A percentile compares a stretch with the other conserved stretches of the same genome.
phyloP scores from a whole-genome alignment of 768 basidiomycete genomes.

The Boletus rubescentipes region DNA sequence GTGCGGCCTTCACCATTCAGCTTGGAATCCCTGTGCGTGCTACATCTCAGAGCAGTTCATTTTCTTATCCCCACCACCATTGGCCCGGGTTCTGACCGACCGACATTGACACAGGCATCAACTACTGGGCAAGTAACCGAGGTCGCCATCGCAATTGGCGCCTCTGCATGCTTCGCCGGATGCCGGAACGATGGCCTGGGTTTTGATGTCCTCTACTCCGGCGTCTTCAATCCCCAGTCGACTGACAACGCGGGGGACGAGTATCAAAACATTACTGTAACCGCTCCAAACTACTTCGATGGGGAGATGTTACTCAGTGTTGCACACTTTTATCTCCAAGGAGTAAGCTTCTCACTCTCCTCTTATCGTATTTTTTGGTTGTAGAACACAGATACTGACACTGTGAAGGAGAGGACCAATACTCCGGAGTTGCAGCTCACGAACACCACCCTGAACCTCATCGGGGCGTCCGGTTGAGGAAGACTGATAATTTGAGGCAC shows the following conservation, averaged over 20 bases:
- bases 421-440: not conserved
- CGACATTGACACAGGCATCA: not conserved
- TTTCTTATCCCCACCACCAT: not conserved
- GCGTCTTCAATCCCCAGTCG: not conserved
- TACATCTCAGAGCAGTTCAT: not conserved
- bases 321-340: not conserved
- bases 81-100: not conserved
- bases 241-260: not conserved
- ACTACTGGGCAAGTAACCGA: not conserved
- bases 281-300: not conserved
- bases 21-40: conserved; percentile 41
- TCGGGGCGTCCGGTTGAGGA: not conserved
- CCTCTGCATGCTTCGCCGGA: not conserved
- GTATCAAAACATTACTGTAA: conserved; percentile 1
- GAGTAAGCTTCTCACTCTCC: conserved; percentile 5
- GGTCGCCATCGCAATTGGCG: conserved; percentile 7
- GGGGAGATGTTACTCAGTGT: not conserved
- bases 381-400: not conserved
- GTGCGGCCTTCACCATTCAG: conserved; percentile 35
- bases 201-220: not conserved
- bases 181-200: conserved; percentile 1
- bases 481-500: not conserved
- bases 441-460: not conserved
- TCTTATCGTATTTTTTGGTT: not conserved
- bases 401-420: not conserved